A percentile compares a stretch with the other conserved stretches of the same genome.
Evolutionary conservation across 2,329 filamentous ascomycete genomes (phyloP).

Genomic region (Ceratocystis eucalypticola): DNA sequence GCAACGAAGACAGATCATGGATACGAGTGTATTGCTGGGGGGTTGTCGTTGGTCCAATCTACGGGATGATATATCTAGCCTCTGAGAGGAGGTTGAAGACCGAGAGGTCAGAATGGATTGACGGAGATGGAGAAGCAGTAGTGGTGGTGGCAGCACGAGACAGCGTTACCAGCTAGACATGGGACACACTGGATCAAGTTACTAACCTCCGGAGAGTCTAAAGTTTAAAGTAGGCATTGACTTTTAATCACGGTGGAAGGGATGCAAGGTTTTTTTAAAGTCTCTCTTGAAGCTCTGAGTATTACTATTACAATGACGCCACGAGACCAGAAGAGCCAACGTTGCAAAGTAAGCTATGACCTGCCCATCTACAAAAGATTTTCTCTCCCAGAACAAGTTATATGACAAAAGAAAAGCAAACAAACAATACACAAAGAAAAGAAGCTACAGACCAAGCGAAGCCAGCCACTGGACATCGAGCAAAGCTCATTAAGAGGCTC

Average conservation of each 20-base stretch:
- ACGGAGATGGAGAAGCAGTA: constrained; percentile 43
- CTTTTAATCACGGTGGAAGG: not conserved
- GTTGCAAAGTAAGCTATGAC: constrained; percentile 12
- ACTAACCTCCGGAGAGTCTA: rapidly evolving
- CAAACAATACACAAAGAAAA: constrained; percentile 14
- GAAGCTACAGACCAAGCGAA: not conserved
- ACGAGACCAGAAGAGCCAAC: constrained; percentile 8
- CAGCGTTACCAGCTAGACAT: not conserved
- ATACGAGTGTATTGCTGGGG: constrained; percentile 70
- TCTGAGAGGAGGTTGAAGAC: constrained; percentile 49
- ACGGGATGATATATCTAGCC: constrained; percentile 59
- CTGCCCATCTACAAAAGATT: constrained; percentile 15
- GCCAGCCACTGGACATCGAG: not conserved
- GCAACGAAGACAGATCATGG: constrained; percentile 31
- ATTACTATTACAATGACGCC: constrained; percentile 19
- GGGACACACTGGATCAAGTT: too few relatives aligned
- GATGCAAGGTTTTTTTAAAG: not conserved
- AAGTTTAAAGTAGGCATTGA: too few relatives aligned
- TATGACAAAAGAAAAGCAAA: constrained; percentile 11
- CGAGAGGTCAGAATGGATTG: constrained; percentile 52
- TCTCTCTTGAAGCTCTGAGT: constrained; percentile 17
- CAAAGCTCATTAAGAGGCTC: not conserved
- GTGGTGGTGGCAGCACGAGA: constrained; percentile 28
- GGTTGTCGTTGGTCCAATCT: constrained; percentile 56
- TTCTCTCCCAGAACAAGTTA: constrained; percentile 15